Evolutionary conservation across 2,329 filamentous ascomycete species (phyloP).

Genomic region (Elsinoe australis): DNA sequence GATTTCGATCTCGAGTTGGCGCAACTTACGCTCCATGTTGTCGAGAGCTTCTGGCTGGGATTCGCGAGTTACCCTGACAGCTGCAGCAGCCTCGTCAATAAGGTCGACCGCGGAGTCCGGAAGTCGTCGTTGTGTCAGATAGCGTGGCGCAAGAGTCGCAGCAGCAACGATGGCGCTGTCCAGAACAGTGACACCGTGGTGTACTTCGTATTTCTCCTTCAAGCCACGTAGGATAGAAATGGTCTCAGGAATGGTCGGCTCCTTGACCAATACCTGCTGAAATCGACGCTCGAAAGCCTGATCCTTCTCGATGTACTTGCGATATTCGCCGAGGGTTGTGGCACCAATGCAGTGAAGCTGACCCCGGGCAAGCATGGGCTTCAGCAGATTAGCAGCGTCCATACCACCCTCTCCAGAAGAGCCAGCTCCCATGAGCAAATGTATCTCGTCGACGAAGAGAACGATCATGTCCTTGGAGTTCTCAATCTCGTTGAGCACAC

Average conservation of each 20-base stretch:
- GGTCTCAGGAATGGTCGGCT: slow-evolving; percentile 80
- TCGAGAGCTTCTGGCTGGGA: slow-evolving; percentile 95
- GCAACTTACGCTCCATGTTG: slow-evolving; percentile 79
- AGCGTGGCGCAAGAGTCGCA: slow-evolving; percentile 85
- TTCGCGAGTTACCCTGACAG: slow-evolving; percentile 90
- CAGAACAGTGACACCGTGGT: slow-evolving; percentile 94
- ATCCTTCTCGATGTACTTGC: slow-evolving; percentile 99
- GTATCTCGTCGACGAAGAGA: slow-evolving; percentile 97
- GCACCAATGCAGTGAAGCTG: slow-evolving; percentile 97
- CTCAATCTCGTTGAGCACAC: slow-evolving; percentile 92
- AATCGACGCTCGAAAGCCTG: slow-evolving; percentile 96
- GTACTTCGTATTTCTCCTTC: slow-evolving; percentile 96
- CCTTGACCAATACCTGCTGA: slow-evolving; percentile 96
- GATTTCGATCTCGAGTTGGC: slow-evolving; percentile 94
- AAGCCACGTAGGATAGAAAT: slow-evolving; percentile 96
- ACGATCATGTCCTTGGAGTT: slow-evolving; percentile 95
- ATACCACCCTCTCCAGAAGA: slow-evolving; percentile 93
- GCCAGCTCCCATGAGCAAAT: slow-evolving; percentile 95
- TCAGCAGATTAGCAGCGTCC: slow-evolving; percentile 95
- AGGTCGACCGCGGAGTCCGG: slow-evolving; percentile 96
- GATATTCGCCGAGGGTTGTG: slow-evolving; percentile 88
- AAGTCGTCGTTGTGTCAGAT: slow-evolving; percentile 81
- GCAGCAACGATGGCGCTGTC: slow-evolving; percentile 88
- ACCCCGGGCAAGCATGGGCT: slow-evolving; percentile 94
- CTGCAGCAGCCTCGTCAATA: slow-evolving; percentile 91